These are phyloP conservation scores for Euphorbia pulcherrima DNA, from an alignment of 345 rosid species.

Conservation along the genomic window DNA sequence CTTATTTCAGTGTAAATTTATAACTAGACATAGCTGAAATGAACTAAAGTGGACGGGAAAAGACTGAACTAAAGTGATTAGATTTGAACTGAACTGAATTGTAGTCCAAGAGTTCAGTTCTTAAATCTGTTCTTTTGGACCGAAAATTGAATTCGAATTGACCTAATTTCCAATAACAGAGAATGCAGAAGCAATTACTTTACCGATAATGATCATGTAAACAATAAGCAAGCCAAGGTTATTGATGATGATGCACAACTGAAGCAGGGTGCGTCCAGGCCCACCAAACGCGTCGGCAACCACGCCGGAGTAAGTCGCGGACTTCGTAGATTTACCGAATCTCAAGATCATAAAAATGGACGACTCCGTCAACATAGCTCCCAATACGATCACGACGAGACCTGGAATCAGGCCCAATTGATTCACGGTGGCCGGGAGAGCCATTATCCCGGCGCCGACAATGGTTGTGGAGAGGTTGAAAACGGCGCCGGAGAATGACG, in stretches of 20 bases:
- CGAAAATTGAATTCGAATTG: too few relatives aligned
- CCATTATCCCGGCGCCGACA: constrained; percentile 69
- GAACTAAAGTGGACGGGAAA: too few relatives aligned
- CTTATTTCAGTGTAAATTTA: too few relatives aligned
- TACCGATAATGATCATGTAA: constrained; percentile 63
- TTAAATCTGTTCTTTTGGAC: too few relatives aligned
- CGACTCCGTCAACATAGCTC: constrained; percentile 42
- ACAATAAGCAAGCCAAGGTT: constrained; percentile 66
- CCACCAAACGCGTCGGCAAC: constrained; percentile 53
- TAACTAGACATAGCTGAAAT: too few relatives aligned
- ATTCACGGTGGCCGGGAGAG: constrained; percentile 55
- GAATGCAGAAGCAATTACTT: neutral
- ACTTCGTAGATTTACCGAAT: constrained; percentile 49
- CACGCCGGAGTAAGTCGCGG: constrained; percentile 50
- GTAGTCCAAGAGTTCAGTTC: too few relatives aligned
- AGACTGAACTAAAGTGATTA: too few relatives aligned
- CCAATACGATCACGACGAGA: constrained; percentile 38
- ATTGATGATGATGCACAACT: constrained; percentile 52
- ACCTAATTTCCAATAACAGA: too few relatives aligned
- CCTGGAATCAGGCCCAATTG: constrained; percentile 56
- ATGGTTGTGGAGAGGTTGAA: constrained; percentile 66
- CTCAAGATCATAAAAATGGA: constrained; percentile 49
- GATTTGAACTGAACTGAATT: too few relatives aligned
- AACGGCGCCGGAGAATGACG: constrained; percentile 56
- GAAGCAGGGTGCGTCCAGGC: constrained; percentile 42